These are phyloP conservation scores for Croton setiger DNA, from an alignment of 441 rosid species.

Conservation along the genomic window DNA sequence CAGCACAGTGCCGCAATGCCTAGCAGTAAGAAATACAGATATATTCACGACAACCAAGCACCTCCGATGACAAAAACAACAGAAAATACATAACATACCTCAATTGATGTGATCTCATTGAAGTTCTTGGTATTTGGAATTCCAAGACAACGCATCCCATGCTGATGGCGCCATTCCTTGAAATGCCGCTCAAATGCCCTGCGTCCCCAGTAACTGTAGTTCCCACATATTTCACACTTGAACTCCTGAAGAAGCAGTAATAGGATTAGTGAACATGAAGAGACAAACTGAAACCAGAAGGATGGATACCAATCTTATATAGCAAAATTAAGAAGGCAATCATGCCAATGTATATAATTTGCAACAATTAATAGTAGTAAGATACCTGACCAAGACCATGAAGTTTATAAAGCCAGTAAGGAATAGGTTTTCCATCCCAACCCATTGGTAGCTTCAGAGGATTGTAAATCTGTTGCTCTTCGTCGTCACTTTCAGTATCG, in stretches of 20 bases:
- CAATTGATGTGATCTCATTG: conserved; percentile 89
- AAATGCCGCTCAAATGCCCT: conserved; percentile 98
- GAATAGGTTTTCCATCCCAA: conserved; percentile 99
- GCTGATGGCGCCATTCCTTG: conserved; percentile 99
- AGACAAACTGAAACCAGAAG: not conserved
- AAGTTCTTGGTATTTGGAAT: conserved; percentile 99
- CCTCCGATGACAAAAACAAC: too few species aligned
- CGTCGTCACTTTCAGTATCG: conserved; percentile 96
- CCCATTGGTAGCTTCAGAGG: conserved; percentile 98
- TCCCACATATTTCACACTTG: conserved; percentile 95
- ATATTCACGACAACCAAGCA: too few species aligned
- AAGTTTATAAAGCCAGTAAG: conserved; percentile 98
- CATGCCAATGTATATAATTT: not conserved
- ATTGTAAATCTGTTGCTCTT: conserved; percentile 88
- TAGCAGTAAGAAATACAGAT: too few species aligned
- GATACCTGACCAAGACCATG: conserved; percentile 98
- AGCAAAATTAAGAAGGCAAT: not conserved
- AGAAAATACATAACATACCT: conserved; percentile 33
- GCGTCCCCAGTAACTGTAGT: conserved; percentile 97
- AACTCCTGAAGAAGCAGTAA: conserved; percentile 58
- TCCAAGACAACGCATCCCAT: conserved; percentile 99
- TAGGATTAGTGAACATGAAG: not conserved
- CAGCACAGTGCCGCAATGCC: too few species aligned
- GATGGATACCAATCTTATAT: not conserved
- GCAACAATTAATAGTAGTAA: not conserved